Percentiles rank a stretch among this genome's conserved stretches.
phyloP scores from a whole-genome alignment of 495 filamentous ascomycete species.

The Xylaria scruposa region DNA sequence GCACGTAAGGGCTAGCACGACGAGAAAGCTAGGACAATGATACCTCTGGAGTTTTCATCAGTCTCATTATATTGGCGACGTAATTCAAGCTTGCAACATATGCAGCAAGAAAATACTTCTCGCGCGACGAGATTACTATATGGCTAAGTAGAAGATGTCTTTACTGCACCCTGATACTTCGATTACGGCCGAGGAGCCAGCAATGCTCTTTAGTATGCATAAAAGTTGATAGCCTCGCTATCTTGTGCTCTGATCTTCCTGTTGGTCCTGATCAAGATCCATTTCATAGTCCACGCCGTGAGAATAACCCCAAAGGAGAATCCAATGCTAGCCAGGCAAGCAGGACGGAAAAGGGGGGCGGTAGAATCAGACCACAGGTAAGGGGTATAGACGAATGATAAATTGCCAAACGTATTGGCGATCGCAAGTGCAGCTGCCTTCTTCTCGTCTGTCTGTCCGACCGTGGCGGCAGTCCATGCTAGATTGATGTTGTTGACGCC shows the following conservation, averaged over 20 bases:
- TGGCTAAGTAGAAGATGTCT: neutral
- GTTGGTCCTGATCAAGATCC: constrained; percentile 45
- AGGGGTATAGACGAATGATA: constrained; percentile 48
- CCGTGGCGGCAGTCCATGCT: constrained; percentile 47
- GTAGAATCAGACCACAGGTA: constrained; percentile 49
- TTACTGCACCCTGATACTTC: neutral
- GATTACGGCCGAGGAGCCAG: neutral
- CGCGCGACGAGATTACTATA: neutral
- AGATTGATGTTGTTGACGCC: constrained; percentile 53
- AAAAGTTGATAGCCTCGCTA: constrained; percentile 39
- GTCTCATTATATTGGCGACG: neutral
- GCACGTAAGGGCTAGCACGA: no score
- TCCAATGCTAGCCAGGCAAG: constrained; percentile 48
- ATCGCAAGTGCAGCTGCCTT: constrained; percentile 53
- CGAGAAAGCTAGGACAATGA: no score
- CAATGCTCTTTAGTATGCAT: constrained; percentile 39
- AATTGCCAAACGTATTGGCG: constrained; percentile 44
- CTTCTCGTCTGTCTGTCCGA: constrained; percentile 52
- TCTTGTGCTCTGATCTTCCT: constrained; percentile 46
- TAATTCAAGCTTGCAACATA: neutral
- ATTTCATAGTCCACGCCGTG: constrained; percentile 48
- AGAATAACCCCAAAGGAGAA: constrained; percentile 44
- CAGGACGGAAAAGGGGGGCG: constrained; percentile 48
- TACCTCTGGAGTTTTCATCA: no score
- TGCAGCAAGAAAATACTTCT: neutral